Base-by-base conservation (phyloP, 2,329 filamentous ascomycete species). In the Fusarium sp. region DNA sequence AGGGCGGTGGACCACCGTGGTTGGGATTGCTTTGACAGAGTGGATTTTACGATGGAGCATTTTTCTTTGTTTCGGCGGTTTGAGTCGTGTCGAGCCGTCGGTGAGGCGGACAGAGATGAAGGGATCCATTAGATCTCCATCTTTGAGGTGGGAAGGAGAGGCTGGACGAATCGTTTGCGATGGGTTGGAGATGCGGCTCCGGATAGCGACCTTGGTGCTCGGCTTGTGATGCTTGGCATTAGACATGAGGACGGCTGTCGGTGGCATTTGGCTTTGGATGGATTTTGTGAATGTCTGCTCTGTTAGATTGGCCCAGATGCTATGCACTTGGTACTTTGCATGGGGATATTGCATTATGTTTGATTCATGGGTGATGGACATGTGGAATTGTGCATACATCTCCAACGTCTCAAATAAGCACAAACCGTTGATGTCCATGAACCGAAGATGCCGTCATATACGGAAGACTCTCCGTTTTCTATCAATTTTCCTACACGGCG, bases 81-180 rank as follows among this genome's bases (percentile, higher is more conserved):
- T 9, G 25, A 57, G 56, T 27, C 43, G 59, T 25, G 59, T 25
- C 54, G 37, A 66, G 25, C 48, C 25, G 25, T 30, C 48, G 48
- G 48, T 52, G 18, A 13, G 45, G 48, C 56, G 6, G 43, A 23
- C 58, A 59, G 69, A 69, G 61, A 62, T 62, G 41, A 43, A 9
- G 35, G 41, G 27, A 63, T 56, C 69, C 66, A 58, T 68, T 5
- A 16, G 7, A 48, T 48, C 43, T 48, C 43, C 43, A 25, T 48
- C 0, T 25, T 18, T 18, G 23, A 48, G 14, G 23, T 48, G n/a
- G 30, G 39, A 41, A 50, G 4, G 16, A 11, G 61, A 48, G 57
- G 67, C 50, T 74, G 57, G 59, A 67, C 68, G 63, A 76, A 64
- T 73, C 61, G 52, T 52, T 64, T 39, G 60, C 30, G 34, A 20